Base-by-base conservation (phyloP, 345 rosid species). In the Noccaea caerulescens region DNA sequence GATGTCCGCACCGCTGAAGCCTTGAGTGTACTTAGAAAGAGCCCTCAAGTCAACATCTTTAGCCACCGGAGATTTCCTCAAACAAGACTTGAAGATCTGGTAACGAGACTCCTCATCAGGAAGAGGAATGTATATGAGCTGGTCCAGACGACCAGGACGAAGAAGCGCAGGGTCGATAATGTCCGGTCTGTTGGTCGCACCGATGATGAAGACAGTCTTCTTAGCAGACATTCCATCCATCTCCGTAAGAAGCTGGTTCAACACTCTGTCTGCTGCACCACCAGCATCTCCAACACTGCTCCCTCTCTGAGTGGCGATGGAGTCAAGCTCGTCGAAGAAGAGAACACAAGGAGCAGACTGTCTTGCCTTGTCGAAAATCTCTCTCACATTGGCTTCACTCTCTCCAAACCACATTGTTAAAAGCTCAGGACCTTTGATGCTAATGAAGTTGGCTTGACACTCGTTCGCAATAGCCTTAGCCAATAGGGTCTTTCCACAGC, bases 341-440 rank as follows among this genome's bases (percentile, higher is more conserved):
- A 88, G 93, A 38, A 85, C 93, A 80, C 90, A 84, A 2, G 89
- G 88, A 13, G 90, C 88, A 62, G 93, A 87, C 25, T 81, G 85
- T 4, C 88, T 81, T 2, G 88, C 93, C 67, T 87, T 87, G 81
- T 87, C 88, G 42, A 87, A 87, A 46, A 87, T 85, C 79, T 87
- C 89, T 45, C 93, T 74, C 34, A 87, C 93, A 66, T 87, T 87
- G 16, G 85, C 93, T 52, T 87, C 93, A 72, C 93, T 87, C 79
- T 87, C 93, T 51, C 93, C 93, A 64, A 87, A 87, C 88, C 89
- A 87, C 93, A 87, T 85, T 10, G 88, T 87, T 12, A 87, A 82
- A n/a, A 85, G 80, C 72, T 87, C 90, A 20, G 89, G 89, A 16
- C 92, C 92, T 68, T 87, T 87, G 68, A 87, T 63, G 46, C 89